These are phyloP conservation scores for Chlorella sp. DNA, from an alignment of 139 green algal genomes.

Conservation along the genomic window DNA sequence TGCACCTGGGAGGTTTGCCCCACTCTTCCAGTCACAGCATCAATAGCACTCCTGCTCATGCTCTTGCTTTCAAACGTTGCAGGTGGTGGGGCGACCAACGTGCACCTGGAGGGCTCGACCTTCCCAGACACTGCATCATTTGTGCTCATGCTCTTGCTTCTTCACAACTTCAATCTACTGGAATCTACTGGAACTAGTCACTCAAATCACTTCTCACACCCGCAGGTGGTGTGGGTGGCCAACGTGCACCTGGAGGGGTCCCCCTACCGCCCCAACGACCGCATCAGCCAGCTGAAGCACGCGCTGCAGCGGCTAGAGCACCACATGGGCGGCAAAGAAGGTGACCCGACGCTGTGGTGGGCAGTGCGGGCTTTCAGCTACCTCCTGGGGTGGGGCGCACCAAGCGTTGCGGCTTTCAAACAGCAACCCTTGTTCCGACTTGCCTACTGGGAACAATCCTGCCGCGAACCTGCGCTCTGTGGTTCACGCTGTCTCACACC, in stretches of 20 bases:
- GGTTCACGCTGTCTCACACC: not conserved
- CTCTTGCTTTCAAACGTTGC: not conserved
- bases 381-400: too few relatives aligned
- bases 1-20: conserved; percentile 70
- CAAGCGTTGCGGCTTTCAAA: too few relatives aligned
- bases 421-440: too few relatives aligned
- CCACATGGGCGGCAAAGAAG: conserved; percentile 22
- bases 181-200: too few relatives aligned
- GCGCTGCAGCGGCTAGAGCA: conserved; percentile 59
- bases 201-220: not conserved
- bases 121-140: conserved; percentile 58
- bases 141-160: too few relatives aligned
- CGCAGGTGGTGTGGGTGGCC: conserved; percentile 55
- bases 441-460: too few relatives aligned
- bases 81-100: conserved; percentile 58
- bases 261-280: conserved; percentile 61
- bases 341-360: not conserved
- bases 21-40: conserved; percentile 47
- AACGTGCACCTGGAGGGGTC: conserved; percentile 73
- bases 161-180: too few relatives aligned
- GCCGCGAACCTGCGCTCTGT: not conserved
- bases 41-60: not conserved
- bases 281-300: conserved; percentile 58
- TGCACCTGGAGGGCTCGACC: conserved; percentile 70
- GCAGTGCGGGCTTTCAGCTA: not conserved